Percentiles rank a stretch among this genome's conserved stretches.
Evolutionary conservation across 1,284 basidiomycete genomes (phyloP).

Genomic region (Sporisorium exsertum): DNA sequence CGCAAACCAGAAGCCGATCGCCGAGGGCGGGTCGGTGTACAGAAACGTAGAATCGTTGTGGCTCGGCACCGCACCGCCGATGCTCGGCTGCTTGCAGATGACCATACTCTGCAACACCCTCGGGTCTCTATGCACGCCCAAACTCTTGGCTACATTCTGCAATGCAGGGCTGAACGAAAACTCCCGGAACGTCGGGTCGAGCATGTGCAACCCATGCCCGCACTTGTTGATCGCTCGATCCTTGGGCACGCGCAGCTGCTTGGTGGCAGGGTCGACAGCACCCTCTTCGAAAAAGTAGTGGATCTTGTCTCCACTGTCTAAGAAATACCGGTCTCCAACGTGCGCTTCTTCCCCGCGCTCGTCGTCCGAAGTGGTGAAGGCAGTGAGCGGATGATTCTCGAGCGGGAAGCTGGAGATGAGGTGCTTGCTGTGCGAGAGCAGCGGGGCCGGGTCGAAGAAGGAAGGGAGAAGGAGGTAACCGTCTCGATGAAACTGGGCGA

Average conservation of each 20-base stretch:
- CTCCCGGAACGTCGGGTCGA: slow-evolving; percentile 79
- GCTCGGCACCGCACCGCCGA: slow-evolving; percentile 65
- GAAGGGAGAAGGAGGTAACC: slow-evolving; percentile 82
- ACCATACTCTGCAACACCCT: slow-evolving; percentile 93
- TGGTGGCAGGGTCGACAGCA: slow-evolving; percentile 71
- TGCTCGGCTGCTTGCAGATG: slow-evolving; percentile 69
- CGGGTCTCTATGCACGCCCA: slow-evolving; percentile 47
- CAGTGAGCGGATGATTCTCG: slow-evolving; percentile 86
- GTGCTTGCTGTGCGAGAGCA: slow-evolving; percentile 77
- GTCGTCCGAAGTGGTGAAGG: slow-evolving; percentile 80
- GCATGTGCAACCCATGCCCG: slow-evolving; percentile 76
- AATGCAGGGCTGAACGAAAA: slow-evolving; percentile 44
- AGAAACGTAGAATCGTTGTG: slow-evolving; percentile 75
- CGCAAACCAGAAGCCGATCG: slow-evolving; percentile 95
- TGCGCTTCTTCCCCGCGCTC: slow-evolving; percentile 38
- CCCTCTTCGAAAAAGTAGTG: slow-evolving; percentile 88
- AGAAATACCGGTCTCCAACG: slow-evolving; percentile 87
- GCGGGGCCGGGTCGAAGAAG: slow-evolving; percentile 78
- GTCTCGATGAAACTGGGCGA: slow-evolving; percentile 56
- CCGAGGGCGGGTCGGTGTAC: slow-evolving; percentile 89
- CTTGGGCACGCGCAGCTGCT: slow-evolving; percentile 31
- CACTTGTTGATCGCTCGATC: slow-evolving; percentile 56
- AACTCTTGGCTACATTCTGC: slow-evolving; percentile 45
- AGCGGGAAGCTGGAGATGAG: slow-evolving; percentile 82
- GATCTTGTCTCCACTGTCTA: slow-evolving; percentile 82